Evolutionary conservation across 345 rosid genomes (phyloP), one percentile per base, ranked within the genome.

Genomic region (Citrus cavaleriei): DNA sequence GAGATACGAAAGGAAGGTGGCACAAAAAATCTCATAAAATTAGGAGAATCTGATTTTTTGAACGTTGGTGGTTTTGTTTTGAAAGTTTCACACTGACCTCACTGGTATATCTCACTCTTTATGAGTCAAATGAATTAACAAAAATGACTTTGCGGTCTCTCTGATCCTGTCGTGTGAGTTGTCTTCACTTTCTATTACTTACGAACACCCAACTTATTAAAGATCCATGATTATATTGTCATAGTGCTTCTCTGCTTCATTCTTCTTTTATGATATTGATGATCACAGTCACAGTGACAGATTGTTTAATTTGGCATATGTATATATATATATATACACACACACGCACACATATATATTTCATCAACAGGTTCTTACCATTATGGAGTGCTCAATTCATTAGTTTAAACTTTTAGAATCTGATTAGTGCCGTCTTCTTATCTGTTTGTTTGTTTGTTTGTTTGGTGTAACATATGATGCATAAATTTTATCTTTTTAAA

Each of bases 41-140:
- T 37, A 38, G 79, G 79, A 67, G 70, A 57, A 57, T 57, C 66
- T 51, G 67, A 68, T 40, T 51, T 42, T 76, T 76, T 51, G 27
- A 68, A 77, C 79, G 79, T 77, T 67, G 73, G 25, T 55, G 73
- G 19, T 55, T 76, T 67, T 34, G 79, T 35, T 68, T 75, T 51
- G 27, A 32, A 16, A 27, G 67, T 60, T 73, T n/a, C 62, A 3
- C 10, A 1, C n/a, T 57, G 49, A 57, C 64, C 62, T 54, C 61
- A 19, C 42, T 4, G 19, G 21, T 14, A 6, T 32, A 8, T 65
- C 9, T 32, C 68, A 22, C 46, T 32, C 49, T 57, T 49, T 71
- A 6, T 16, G 12, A 32, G 19, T 30, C 21, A 10, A 55, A 72
- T 14, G n/a, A 42, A 42, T 42, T 16, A 32, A 32, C 21, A 72